Base-by-base conservation (phyloP, 169 alveolate species). In the Babesia ovata region DNA sequence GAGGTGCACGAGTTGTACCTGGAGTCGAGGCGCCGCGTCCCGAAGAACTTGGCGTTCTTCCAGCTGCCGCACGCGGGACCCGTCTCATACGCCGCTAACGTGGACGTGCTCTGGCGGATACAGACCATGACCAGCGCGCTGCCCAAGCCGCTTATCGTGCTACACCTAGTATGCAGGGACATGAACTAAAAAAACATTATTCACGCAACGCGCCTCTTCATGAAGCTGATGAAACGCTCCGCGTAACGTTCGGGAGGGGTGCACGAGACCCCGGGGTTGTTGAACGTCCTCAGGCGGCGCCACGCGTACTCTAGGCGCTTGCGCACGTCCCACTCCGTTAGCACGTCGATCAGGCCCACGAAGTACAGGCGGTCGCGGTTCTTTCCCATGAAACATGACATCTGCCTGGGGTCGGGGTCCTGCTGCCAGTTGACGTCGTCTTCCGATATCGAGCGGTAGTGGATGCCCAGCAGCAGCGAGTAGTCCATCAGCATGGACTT, bases 401-500 rank as follows among this genome's bases (percentile, higher is more conserved):
- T 56, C 59, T 56, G 65, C 53, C 36, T 26, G 57, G 17, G 91
- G 75, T 67, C 77, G 14, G 53, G 54, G 28, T 58, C 77, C 21
- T 24, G 60, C 39, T 81, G 72, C 93, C 92, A 85, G 61, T 83
- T 63, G 0, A 85, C 90, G 26, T 82, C 24, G 44, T 88, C 93
- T 4, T 65, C 63, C 16, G 91, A 81, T 29, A 67, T 33, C 19
- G 78, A 77, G 42, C 74, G 49, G 63, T 92, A 70, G 84, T 95
- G 97, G 49, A 96, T 87, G 13, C 98, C 98, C 56, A 96, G 86
- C 21, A 96, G 92, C 48, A 94, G 90, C 46, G 98, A 94, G 84
- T 96, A 96, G 86, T 96, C 98, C 87, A 92, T 86, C 21, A 95
- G 81, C 39, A 90, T 87, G 36, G 92, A 90, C 62, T 82, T 81